A percentile compares a stretch with the other conserved stretches of the same genome.
Evolutionary conservation across 2,329 filamentous ascomycete species (phyloP).

Genomic region (Onygenales sp.): DNA sequence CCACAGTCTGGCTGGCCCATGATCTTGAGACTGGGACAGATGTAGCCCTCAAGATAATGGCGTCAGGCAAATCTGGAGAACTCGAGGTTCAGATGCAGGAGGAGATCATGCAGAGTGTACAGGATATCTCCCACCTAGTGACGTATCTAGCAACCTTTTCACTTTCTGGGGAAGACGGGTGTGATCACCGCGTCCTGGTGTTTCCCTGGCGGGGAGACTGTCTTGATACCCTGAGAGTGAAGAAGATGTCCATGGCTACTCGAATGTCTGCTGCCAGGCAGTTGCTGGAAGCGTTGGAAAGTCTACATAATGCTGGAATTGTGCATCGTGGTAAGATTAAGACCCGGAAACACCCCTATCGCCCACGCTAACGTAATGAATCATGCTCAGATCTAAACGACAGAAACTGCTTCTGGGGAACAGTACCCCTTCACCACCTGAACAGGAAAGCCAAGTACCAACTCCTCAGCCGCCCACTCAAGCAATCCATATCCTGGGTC

Average conservation of each 20-base stretch:
- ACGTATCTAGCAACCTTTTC: neutral
- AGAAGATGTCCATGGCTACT: neutral
- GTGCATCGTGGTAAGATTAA: neutral
- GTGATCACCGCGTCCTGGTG: conserved; percentile 9
- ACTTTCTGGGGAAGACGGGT: neutral
- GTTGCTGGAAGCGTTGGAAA: conserved; percentile 1
- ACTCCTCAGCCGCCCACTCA: neutral
- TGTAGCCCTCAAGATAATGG: conserved; percentile 19
- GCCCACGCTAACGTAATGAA: neutral
- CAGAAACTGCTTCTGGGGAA: conserved; percentile 2
- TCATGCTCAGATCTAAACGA: conserved; percentile 1
- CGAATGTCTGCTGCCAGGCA: conserved; percentile 4
- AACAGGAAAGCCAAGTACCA: conserved; percentile 1
- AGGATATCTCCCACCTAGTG: conserved; percentile 1
- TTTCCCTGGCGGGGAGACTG: neutral
- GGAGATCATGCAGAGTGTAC: conserved; percentile 1
- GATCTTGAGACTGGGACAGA: conserved; percentile 13
- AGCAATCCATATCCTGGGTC: neutral
- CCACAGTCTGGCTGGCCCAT: conserved; percentile 20
- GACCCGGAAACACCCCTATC: neutral
- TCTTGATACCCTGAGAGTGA: neutral
- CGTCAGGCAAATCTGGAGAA: conserved; percentile 9
- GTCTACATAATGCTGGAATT: conserved; percentile 3
- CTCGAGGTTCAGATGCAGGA: neutral
- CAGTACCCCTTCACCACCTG: neutral